Percentiles rank a stretch among this genome's conserved stretches.
Conservation (phyloP, 441 rosid species). For the Jatropha multifida region DNA sequence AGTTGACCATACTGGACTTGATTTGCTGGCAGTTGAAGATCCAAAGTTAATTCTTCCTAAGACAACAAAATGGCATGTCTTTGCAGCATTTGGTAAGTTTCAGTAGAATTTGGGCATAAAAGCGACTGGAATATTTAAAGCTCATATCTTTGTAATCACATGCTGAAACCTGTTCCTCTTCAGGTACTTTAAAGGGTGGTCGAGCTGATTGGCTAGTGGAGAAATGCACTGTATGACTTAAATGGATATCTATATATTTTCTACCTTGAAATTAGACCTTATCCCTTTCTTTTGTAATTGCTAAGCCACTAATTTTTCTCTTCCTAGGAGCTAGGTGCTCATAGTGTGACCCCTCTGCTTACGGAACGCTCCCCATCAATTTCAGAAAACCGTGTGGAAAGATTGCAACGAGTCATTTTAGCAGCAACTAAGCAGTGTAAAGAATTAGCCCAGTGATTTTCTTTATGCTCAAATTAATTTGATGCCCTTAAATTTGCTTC, state of each 20-base stretch:
- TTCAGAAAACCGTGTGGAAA: constrained; percentile 74
- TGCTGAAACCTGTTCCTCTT: constrained; percentile 19
- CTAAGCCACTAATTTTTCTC: background rate
- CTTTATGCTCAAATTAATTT: background rate
- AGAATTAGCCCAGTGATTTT: constrained; percentile 11
- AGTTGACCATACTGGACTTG: constrained; percentile 60
- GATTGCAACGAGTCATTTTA: constrained; percentile 67
- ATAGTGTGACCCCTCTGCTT: constrained; percentile 79
- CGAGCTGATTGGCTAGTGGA: constrained; percentile 92
- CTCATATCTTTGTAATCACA: background rate
- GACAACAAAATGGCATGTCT: constrained; percentile 67
- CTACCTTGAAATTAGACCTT: constrained; percentile 3
- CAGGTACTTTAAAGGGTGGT: constrained; percentile 88
- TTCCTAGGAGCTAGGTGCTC: constrained; percentile 79
- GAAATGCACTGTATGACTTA: constrained; percentile 73
- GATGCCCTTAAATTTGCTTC: background rate
- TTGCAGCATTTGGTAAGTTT: constrained; percentile 77
- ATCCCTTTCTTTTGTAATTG: constrained; percentile 2
- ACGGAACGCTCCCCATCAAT: constrained; percentile 65
- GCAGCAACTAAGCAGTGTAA: constrained; percentile 85
- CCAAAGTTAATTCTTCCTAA: constrained; percentile 48
- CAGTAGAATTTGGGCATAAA: background rate
- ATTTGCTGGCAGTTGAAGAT: constrained; percentile 64
- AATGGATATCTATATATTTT: constrained; percentile 3
- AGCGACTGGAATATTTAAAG: background rate